Conservation (phyloP, 2,329 filamentous ascomycete genomes). For the Cladosporium velox region DNA sequence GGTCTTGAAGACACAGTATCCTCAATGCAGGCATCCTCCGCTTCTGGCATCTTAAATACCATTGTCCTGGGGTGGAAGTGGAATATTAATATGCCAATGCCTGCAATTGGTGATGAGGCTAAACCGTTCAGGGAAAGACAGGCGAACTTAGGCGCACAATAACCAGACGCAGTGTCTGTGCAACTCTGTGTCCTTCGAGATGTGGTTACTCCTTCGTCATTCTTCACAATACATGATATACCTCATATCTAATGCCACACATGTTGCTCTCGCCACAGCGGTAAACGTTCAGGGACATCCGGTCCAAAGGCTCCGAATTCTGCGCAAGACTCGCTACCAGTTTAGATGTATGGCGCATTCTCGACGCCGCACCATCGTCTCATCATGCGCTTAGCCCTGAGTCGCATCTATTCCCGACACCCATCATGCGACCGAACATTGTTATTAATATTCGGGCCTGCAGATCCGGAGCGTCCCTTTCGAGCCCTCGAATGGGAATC, state of each 20-base stretch:
- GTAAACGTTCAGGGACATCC: background rate
- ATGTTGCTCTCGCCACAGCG: background rate
- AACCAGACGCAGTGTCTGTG: background rate
- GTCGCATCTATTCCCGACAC: slow-evolving; percentile 11
- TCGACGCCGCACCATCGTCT: slow-evolving; percentile 15
- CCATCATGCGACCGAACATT: background rate
- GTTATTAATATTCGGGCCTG: background rate
- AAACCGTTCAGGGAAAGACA: background rate
- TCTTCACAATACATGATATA: background rate
- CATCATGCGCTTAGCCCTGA: slow-evolving; percentile 5
- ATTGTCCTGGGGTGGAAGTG: background rate
- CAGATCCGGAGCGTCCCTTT: slow-evolving; percentile 7
- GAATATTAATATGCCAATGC: background rate
- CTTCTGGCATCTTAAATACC: background rate
- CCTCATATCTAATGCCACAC: background rate
- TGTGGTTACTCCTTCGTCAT: background rate
- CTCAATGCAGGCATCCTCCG: background rate
- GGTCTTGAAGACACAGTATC: background rate
- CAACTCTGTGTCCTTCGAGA: background rate
- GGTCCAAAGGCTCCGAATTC: background rate
- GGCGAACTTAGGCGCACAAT: background rate
- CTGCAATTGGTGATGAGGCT: background rate
- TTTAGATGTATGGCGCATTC: background rate
- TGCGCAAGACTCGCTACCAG: background rate
- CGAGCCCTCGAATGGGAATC: background rate